Evolutionary conservation across 371 early-diverging fungal species (phyloP).

Genomic region (Smittium culicis): DNA sequence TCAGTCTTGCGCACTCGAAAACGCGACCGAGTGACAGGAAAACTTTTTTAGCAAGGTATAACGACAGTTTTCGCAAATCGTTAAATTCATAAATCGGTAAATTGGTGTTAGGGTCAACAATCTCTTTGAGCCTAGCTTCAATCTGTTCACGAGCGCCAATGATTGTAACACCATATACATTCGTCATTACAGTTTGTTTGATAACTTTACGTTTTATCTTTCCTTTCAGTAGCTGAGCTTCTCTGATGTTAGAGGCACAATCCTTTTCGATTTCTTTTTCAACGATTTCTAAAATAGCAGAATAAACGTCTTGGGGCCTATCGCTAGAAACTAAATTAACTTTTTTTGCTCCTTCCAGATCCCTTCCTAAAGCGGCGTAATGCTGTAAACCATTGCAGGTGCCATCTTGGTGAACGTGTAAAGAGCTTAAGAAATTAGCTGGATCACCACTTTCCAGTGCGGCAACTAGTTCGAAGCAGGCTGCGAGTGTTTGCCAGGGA

Average conservation of each 20-base stretch:
- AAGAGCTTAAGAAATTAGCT: constrained; percentile 44
- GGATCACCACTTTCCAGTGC: constrained; percentile 68
- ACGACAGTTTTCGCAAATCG: constrained; percentile 33
- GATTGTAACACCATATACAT: constrained; percentile 95
- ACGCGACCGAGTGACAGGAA: constrained; percentile 77
- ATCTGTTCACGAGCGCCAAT: constrained; percentile 89
- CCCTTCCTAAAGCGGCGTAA: constrained; percentile 95
- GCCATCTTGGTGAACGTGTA: constrained; percentile 97
- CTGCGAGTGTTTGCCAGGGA: constrained; percentile 89
- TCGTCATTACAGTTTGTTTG: constrained; percentile 98
- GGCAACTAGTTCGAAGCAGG: constrained; percentile 70
- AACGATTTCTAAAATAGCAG: constrained; percentile 72
- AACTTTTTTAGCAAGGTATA: constrained; percentile 68
- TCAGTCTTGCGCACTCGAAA: constrained; percentile 74
- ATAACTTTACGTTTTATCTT: constrained; percentile 85
- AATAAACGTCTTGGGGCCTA: constrained; percentile 86
- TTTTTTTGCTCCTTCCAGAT: constrained; percentile 73
- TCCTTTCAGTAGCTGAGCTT: constrained; percentile 43
- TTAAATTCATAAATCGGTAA: constrained; percentile 29
- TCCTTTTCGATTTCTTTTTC: constrained; percentile 50
- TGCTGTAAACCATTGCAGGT: constrained; percentile 98
- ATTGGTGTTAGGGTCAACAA: constrained; percentile 38
- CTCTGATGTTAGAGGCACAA: constrained; percentile 38
- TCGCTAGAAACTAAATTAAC: constrained; percentile 83
- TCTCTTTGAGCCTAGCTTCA: constrained; percentile 58